Evolutionary conservation across 2,329 filamentous ascomycete genomes (phyloP).

Genomic region (Penicillium frequentans): DNA sequence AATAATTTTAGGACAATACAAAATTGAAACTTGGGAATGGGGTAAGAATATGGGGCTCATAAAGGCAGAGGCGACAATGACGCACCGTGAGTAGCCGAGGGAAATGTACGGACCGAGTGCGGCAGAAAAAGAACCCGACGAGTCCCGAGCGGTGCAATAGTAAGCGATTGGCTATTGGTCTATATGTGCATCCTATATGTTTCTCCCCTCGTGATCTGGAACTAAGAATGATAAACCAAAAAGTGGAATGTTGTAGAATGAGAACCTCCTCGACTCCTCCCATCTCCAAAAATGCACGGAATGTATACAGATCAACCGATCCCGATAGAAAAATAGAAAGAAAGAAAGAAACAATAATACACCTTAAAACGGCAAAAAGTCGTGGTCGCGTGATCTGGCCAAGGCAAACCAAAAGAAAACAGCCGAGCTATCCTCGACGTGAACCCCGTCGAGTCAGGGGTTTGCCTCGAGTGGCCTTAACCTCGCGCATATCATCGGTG

Average conservation of each 20-base stretch:
- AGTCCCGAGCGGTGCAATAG: slow-evolving; percentile 24
- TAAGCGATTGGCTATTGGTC: slow-evolving; percentile 9
- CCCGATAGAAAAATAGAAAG: background rate
- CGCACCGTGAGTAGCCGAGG: slow-evolving; percentile 3
- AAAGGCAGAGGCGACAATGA: background rate
- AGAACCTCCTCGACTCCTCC: slow-evolving; percentile 11
- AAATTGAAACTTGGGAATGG: background rate
- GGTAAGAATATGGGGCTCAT: background rate
- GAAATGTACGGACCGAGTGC: background rate
- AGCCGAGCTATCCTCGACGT: slow-evolving; percentile 23
- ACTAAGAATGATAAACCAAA: background rate
- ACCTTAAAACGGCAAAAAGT: slow-evolving; percentile 5
- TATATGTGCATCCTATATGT: slow-evolving; percentile 12
- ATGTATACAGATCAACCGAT: slow-evolving; percentile 15
- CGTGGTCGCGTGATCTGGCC: slow-evolving; percentile 5
- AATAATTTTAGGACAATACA: background rate
- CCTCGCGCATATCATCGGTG: slow-evolving; percentile 39
- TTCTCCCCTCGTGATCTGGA: background rate
- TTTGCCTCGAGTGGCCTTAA: slow-evolving; percentile 49
- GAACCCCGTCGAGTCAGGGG: slow-evolving; percentile 52
- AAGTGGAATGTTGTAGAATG: background rate
- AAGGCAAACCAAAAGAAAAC: background rate
- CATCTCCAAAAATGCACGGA: slow-evolving; percentile 12
- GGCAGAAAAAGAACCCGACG: slow-evolving; percentile 2
- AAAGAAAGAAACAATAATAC: slow-evolving; percentile 3